These are phyloP conservation scores for Annulohypoxylon maeteangense DNA, from an alignment of 495 filamentous ascomycete species.

Conservation along the genomic window DNA sequence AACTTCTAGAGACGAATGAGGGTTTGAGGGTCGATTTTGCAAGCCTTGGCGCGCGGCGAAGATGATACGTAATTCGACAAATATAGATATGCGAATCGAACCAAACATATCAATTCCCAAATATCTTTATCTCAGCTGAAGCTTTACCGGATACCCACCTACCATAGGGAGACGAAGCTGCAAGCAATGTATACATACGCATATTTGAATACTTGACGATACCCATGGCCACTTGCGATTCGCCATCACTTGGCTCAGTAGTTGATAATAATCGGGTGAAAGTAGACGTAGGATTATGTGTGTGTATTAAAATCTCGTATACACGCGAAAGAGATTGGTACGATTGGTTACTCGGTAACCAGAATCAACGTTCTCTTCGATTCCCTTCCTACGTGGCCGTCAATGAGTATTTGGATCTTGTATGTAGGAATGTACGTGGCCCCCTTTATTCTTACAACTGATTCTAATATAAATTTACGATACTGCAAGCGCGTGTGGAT, in stretches of 20 bases:
- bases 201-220: neutral
- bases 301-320: neutral
- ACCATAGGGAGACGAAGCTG: neutral
- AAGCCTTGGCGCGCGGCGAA: slow-evolving; percentile 21
- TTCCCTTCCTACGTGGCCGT: slow-evolving; percentile 8
- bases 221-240: neutral
- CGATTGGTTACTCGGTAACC: neutral
- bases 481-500: neutral
- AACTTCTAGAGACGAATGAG: slow-evolving; percentile 9
- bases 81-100: slow-evolving; percentile 34
- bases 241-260: neutral
- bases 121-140: neutral
- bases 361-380: neutral
- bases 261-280: neutral
- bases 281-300: neutral
- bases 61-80: slow-evolving; percentile 28
- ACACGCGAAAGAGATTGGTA: neutral
- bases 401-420: neutral
- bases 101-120: slow-evolving; percentile 13
- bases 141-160: neutral
- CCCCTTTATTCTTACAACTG: neutral
- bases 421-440: slow-evolving; percentile 6
- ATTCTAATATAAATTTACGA: neutral
- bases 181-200: slow-evolving; percentile 2
- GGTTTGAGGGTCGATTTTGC: slow-evolving; percentile 28